A percentile compares a stretch with the other conserved stretches of the same genome.
phyloP scores from a whole-genome alignment of 495 filamentous ascomycete genomes.

The Terfezia claveryi region DNA sequence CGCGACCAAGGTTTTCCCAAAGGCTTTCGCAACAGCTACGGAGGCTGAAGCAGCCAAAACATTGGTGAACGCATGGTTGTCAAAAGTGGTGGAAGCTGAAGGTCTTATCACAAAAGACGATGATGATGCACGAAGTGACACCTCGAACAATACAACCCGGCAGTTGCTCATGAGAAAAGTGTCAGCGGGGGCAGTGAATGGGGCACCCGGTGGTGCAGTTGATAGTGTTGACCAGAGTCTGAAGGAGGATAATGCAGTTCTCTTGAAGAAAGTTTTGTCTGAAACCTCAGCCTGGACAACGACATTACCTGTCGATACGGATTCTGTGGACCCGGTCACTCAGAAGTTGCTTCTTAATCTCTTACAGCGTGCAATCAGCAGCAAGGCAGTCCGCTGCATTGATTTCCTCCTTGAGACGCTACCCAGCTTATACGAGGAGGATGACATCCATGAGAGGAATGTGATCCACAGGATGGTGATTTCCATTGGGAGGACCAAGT shows the following conservation, averaged over 20 bases:
- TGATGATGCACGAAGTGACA: slow-evolving; percentile 1
- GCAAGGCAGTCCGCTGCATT: slow-evolving; percentile 44
- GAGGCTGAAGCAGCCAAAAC: slow-evolving; percentile 43
- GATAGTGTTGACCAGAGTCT: slow-evolving; percentile 59
- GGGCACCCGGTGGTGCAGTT: slow-evolving; percentile 39
- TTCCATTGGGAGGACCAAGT: slow-evolving; percentile 60
- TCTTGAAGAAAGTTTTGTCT: slow-evolving; percentile 34
- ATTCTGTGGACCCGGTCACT: slow-evolving; percentile 29
- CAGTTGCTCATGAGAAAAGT: slow-evolving; percentile 33
- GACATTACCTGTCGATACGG: neutral
- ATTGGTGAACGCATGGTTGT: slow-evolving; percentile 78
- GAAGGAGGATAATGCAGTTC: slow-evolving; percentile 43
- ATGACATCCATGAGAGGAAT: slow-evolving; percentile 85
- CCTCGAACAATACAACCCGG: slow-evolving; percentile 4
- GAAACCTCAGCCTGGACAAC: slow-evolving; percentile 20
- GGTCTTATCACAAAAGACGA: slow-evolving; percentile 35
- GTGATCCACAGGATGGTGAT: slow-evolving; percentile 83
- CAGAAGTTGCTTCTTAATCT: slow-evolving; percentile 51
- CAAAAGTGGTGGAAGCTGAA: slow-evolving; percentile 51
- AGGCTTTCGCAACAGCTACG: slow-evolving; percentile 60
- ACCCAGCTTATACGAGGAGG: slow-evolving; percentile 52
- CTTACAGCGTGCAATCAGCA: slow-evolving; percentile 62
- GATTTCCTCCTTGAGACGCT: slow-evolving; percentile 42
- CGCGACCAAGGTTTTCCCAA: slow-evolving; percentile 64
- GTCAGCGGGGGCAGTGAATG: slow-evolving; percentile 46